Evolutionary conservation across 371 early-diverging fungal species (phyloP), one percentile per base, ranked within the genome.

Genomic region (Sporodiniella umbellata): DNA sequence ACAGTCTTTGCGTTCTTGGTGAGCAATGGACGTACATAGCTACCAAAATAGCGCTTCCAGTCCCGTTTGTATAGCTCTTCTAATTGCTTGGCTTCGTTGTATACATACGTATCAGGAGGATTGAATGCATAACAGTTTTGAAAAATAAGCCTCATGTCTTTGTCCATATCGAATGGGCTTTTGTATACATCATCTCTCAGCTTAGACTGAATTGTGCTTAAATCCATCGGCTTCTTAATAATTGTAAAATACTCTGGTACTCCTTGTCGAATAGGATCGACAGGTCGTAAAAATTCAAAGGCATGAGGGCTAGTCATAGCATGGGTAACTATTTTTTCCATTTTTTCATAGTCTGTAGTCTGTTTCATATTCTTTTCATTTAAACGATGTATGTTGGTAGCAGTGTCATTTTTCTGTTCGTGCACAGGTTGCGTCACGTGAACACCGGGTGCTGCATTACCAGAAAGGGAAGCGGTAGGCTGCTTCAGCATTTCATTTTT

Each of bases 171-270:
- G 5, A 66, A 54, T 6, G 72, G 62, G 37, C 58, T 64, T 4
- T 37, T 39, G 48, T 84, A 84, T 28, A 68, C 62, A 14, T 68
- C 56, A 0, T 51, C 62, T 23, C 54, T 59, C 17, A 81, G 33
- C 63, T 95, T 94, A 37, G 77, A 71, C 54, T 88, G 86, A 35
- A 99, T 85, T 0, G 98, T 99, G 0, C 90, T 87, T 4, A 99
- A 73, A 61, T 99, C 99, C 98, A 99, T 99, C 0, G 99, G 99
- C 2, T 80, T 47, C 58, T 92, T 96, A 75, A 99, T 88, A 10
- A 93, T 78, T 6, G 84, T 80, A 10, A 79, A 66, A 64, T 95
- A 95, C 8, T 89, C 87, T 5, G 79, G 79, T 37, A 71, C 64
- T 15, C 68, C 66, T 45, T 67, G 68, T 28, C 53, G 52, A 21